A percentile compares a stretch with the other conserved stretches of the same genome.
Conservation (phyloP, 1,284 basidiomycete species). For the Irpex sp. region DNA sequence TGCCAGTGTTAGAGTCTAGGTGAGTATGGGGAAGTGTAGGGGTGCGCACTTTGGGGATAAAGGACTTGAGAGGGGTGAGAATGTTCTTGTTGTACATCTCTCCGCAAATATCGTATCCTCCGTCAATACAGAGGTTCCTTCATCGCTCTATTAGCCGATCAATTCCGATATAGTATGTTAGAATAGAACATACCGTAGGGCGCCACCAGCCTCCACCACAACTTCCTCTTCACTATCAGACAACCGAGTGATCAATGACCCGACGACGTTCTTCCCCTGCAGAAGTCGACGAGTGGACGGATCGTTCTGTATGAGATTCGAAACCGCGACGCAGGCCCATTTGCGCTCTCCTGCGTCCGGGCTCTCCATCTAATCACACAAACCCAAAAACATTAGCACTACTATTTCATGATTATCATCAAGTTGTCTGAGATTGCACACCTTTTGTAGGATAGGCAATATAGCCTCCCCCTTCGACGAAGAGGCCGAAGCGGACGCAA, state of each 20-base stretch:
- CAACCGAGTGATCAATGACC: slow-evolving; percentile 77
- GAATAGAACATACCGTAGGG: slow-evolving; percentile 58
- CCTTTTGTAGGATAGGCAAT: slow-evolving; percentile 86
- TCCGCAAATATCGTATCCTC: slow-evolving; percentile 88
- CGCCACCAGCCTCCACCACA: slow-evolving; percentile 80
- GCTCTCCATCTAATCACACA: slow-evolving; percentile 58
- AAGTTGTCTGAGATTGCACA: slow-evolving; percentile 20
- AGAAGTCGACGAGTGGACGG: slow-evolving; percentile 84
- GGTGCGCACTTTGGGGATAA: slow-evolving; percentile 64
- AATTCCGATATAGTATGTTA: neutral
- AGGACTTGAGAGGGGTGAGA: slow-evolving; percentile 67
- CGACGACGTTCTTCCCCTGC: slow-evolving; percentile 89
- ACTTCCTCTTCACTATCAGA: slow-evolving; percentile 87
- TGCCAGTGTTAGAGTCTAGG: slow-evolving; percentile 3
- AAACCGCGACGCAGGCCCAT: slow-evolving; percentile 92
- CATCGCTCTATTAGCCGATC: neutral
- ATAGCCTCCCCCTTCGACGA: slow-evolving; percentile 77
- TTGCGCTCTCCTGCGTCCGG: slow-evolving; percentile 76
- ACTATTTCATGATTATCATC: no score
- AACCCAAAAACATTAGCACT: neutral
- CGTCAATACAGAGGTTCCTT: slow-evolving; percentile 92
- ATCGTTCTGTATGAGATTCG: slow-evolving; percentile 86
- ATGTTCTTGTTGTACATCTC: slow-evolving; percentile 98
- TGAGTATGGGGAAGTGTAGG: neutral
- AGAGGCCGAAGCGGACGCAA: slow-evolving; percentile 62